Conservation (phyloP, 306 rosid genomes). For the Luffa aegyptiaca region DNA sequence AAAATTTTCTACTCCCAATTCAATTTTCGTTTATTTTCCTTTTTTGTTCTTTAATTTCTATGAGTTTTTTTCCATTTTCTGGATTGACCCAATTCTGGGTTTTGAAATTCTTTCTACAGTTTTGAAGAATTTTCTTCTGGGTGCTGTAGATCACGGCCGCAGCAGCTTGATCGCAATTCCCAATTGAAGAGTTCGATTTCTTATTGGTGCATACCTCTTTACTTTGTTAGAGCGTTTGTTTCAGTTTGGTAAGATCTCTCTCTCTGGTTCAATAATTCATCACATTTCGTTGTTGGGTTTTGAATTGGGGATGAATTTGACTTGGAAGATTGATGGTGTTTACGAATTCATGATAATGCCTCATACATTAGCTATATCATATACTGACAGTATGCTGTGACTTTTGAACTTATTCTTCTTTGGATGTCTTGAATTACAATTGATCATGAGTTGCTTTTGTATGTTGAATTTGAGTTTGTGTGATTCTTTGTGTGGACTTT, state of each 20-base stretch:
- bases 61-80: not conserved
- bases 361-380: not conserved
- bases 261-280: not conserved
- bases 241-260: conserved; percentile 7
- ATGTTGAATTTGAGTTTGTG: conserved; percentile 12
- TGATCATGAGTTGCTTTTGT: not conserved
- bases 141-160: conserved; percentile 4
- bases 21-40: not conserved
- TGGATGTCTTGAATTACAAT: not conserved
- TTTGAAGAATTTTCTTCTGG: not conserved
- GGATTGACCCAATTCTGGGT: not conserved
- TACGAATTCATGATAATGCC: not conserved
- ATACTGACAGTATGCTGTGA: not conserved
- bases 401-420: not conserved
- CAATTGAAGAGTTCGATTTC: not conserved
- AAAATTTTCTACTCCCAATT: not conserved
- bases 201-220: not conserved
- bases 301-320: not conserved
- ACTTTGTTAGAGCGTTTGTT: not conserved
- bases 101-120: not conserved
- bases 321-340: not conserved
- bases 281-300: not conserved
- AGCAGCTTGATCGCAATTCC: conserved; percentile 6
- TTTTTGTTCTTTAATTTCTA: not conserved
- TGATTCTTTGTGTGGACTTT: conserved; percentile 9